Conservation (phyloP, 2,329 filamentous ascomycete species). For the Trichoderma sp. region DNA sequence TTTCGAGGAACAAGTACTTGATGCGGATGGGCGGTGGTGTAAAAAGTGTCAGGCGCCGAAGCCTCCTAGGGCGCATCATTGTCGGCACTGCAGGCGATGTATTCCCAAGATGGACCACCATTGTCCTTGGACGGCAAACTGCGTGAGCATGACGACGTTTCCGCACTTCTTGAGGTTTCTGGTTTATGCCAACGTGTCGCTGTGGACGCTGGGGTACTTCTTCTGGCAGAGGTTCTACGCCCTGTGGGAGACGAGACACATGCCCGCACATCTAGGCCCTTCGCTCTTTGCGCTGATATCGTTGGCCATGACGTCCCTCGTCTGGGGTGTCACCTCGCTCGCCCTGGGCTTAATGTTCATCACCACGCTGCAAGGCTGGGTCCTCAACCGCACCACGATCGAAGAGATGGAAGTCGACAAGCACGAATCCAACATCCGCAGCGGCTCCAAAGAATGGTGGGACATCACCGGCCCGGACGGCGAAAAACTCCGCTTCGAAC, state of each 20-base stretch:
- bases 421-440: conserved; percentile 58
- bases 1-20: conserved; percentile 42
- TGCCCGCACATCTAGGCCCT: conserved; percentile 76
- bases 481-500: conserved; percentile 53
- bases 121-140: conserved; percentile 83
- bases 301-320: conserved; percentile 60
- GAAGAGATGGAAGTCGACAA: conserved; percentile 74
- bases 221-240: conserved; percentile 59
- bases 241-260: conserved; percentile 65
- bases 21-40: conserved; percentile 61
- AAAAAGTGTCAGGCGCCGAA: conserved; percentile 74
- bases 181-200: conserved; percentile 64
- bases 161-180: conserved; percentile 83
- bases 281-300: conserved; percentile 58
- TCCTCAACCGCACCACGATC: conserved; percentile 76
- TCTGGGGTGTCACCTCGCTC: conserved; percentile 61
- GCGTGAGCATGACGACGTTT: conserved; percentile 78
- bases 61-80: conserved; percentile 79
- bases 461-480: conserved; percentile 39
- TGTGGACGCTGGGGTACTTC: conserved; percentile 62
- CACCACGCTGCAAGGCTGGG: conserved; percentile 62
- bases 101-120: conserved; percentile 85
- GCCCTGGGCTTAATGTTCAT: conserved; percentile 65
- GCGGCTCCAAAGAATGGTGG: conserved; percentile 49
- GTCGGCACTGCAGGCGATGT: conserved; percentile 72